Evolutionary conservation across 208 protist genomes (phyloP).

Genomic region (Leishmania martiniquensis): DNA sequence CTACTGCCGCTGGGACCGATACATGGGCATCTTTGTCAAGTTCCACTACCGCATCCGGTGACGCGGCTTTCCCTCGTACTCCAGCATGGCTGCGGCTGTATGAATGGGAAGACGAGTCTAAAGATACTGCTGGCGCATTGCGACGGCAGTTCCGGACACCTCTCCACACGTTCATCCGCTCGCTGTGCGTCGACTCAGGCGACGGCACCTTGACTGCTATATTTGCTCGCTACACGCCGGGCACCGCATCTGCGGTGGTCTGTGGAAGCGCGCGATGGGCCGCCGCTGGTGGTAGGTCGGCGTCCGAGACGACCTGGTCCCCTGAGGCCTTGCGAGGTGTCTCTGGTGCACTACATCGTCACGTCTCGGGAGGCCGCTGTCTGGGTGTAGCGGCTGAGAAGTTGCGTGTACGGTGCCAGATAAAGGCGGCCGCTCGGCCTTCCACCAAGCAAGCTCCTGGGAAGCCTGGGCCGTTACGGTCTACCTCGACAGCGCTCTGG

Average conservation of each 20-base stretch:
- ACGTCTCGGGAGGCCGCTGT: not conserved
- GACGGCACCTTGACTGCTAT: slow-evolving; percentile 24
- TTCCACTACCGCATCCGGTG: not conserved
- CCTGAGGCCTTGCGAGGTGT: not conserved
- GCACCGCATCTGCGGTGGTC: not conserved
- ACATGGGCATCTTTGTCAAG: not conserved
- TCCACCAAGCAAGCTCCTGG: slow-evolving; percentile 10
- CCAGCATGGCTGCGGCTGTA: slow-evolving; percentile 19
- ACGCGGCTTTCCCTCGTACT: not conserved
- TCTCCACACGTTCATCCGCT: not conserved
- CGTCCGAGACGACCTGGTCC: slow-evolving; percentile 7
- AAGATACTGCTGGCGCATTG: not conserved
- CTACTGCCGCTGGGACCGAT: slow-evolving; percentile 3
- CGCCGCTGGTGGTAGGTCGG: slow-evolving; percentile 1
- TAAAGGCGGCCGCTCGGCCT: slow-evolving; percentile 10
- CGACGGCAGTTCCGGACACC: slow-evolving; percentile 1
- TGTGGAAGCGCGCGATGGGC: slow-evolving; percentile 24
- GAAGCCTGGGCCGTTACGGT: not conserved
- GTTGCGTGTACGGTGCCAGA: slow-evolving; percentile 18
- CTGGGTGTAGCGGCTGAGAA: slow-evolving; percentile 1
- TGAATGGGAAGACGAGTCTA: slow-evolving; percentile 14
- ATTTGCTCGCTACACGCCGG: not conserved
- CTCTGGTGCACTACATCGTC: not conserved
- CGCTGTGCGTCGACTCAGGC: slow-evolving; percentile 2
- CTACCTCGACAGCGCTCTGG: slow-evolving; percentile 21